Evolutionary conservation across 75 land plant species (phyloP), one percentile per base, ranked within the genome.

Genomic region (Cryptomeria japonica): DNA sequence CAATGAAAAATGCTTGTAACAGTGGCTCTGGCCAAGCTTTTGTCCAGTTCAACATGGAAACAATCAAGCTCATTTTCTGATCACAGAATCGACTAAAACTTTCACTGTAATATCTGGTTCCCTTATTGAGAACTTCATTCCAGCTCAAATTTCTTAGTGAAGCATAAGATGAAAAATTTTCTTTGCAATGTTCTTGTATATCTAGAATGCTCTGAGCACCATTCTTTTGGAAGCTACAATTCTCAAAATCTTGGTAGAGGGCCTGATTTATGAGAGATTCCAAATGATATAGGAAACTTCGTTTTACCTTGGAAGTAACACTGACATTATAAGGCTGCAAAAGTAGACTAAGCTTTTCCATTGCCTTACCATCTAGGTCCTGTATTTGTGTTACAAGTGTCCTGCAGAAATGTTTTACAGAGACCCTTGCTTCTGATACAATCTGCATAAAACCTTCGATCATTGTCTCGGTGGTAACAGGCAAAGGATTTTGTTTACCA

Each of bases 211-310:
- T 92, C 18, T 89, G 91, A 1, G 94, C 75, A 12, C 99, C 99
- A 80, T 94, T 96, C 73, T 89, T 94, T 88, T 95, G 92, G 83
- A 96, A 96, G 49, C 89, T 92, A 85, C 94, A 91, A 87, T 97
- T 97, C 93, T 97, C 97, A 84, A 97, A 97, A 84, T 95, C 96
- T 84, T 96, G 93, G 86, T 94, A 94, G 47, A 97, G 89, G 47
- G 91, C 85, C 46, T 95, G 94, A 90, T 96, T 97, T 86, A 96
- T 86, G 37, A 97, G 90, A 22, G 97, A 93, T 90, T 96, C 99
- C 86, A 97, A 86, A 86, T 97, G 96, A 86, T 96, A 96, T 88
- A 91, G 42, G 6, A 90, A 92, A 2, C 87, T 82, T 85, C 90
- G 93, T 46, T 94, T 86, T 90, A 86, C 86, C 87, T 90, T 92